Evolutionary conservation across 2,329 filamentous ascomycete genomes (phyloP).

Genomic region (Rutstroemia sydowiana): DNA sequence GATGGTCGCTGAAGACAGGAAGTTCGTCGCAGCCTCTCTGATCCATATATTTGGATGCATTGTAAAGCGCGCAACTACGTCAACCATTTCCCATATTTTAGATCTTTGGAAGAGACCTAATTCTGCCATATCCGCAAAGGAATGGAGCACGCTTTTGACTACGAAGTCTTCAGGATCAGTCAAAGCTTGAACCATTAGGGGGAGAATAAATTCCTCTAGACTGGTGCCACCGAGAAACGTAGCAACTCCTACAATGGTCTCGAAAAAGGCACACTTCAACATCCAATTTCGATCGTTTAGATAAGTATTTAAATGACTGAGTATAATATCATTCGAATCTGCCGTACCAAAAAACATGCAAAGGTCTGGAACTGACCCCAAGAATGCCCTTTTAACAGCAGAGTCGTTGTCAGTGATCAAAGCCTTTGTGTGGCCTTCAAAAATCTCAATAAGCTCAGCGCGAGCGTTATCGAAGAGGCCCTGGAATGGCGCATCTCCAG

Average conservation of each 20-base stretch:
- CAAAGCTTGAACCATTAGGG: constrained; percentile 90
- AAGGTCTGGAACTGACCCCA: constrained; percentile 83
- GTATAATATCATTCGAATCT: constrained; percentile 90
- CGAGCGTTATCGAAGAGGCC: constrained; percentile 84
- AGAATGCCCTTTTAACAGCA: constrained; percentile 80
- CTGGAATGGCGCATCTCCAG: constrained; percentile 65
- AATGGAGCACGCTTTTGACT: constrained; percentile 81
- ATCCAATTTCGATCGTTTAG: constrained; percentile 96
- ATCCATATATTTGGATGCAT: constrained; percentile 97
- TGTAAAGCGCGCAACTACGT: constrained; percentile 75
- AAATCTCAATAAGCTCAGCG: constrained; percentile 70
- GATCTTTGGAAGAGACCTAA: constrained; percentile 79
- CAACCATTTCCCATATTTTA: constrained; percentile 81
- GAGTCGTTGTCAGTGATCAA: constrained; percentile 82
- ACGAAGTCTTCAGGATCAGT: constrained; percentile 92
- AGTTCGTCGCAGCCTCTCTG: constrained; percentile 78
- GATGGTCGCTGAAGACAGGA: constrained; percentile 68
- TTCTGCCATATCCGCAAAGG: constrained; percentile 79
- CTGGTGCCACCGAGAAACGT: constrained; percentile 83
- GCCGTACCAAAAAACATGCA: constrained; percentile 91
- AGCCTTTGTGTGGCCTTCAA: constrained; percentile 82
- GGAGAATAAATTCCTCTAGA: constrained; percentile 90
- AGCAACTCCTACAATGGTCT: constrained; percentile 87
- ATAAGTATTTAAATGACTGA: constrained; percentile 95
- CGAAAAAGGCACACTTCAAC: constrained; percentile 93